Conservation (phyloP, 345 rosid species). For the Lepidium aucheri region DNA sequence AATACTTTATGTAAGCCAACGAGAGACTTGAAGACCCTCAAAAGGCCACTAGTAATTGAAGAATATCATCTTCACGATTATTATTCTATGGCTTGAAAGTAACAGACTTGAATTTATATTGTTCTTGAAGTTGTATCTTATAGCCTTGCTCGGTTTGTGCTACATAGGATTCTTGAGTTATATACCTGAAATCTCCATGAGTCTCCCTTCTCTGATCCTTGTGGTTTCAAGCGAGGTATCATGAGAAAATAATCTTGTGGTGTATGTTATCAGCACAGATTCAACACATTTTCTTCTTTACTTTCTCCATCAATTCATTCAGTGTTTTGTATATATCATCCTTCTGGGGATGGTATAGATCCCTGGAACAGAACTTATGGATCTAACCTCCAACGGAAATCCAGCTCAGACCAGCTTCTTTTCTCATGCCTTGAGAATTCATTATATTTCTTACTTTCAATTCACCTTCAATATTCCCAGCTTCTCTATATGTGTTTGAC, state of each 20-base stretch:
- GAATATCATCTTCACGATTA: background rate
- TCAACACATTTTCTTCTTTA: background rate
- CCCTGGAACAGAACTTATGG: slow-evolving; percentile 34
- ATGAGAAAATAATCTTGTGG: background rate
- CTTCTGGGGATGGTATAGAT: slow-evolving; percentile 31
- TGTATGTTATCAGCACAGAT: background rate
- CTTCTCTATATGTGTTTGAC: slow-evolving; percentile 44
- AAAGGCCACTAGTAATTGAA: background rate
- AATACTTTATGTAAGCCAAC: background rate
- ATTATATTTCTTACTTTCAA: slow-evolving; percentile 31
- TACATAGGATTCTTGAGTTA: slow-evolving; percentile 5
- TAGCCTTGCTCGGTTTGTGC: background rate
- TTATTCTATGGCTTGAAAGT: background rate
- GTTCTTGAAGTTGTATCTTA: slow-evolving; percentile 24
- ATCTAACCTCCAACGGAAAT: slow-evolving; percentile 27
- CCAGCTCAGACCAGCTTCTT: slow-evolving; percentile 64
- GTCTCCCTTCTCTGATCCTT: background rate
- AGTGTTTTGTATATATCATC: slow-evolving; percentile 29
- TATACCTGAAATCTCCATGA: slow-evolving; percentile 1
- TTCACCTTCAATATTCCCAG: slow-evolving; percentile 35
- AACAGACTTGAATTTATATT: slow-evolving; percentile 3
- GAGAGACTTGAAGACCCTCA: background rate
- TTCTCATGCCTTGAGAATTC: slow-evolving; percentile 35
- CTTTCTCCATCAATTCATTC: slow-evolving; percentile 23
- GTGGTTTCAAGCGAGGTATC: background rate